Evolutionary conservation across 1,284 basidiomycete species (phyloP), one percentile per base, ranked within the genome.

Genomic region (Marasmius oreades): DNA sequence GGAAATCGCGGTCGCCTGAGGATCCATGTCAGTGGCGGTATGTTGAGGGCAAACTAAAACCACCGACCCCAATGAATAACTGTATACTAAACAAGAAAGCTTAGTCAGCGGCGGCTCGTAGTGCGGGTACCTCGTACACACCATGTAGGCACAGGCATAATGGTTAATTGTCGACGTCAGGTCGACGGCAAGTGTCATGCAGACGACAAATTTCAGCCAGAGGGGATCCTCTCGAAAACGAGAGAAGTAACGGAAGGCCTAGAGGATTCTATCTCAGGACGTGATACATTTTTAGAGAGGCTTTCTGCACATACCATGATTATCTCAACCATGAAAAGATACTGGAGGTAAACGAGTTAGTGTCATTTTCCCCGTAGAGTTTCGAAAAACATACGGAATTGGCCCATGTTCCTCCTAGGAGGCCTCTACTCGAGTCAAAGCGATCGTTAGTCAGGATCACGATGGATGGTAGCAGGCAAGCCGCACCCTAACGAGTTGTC

Each of bases 341-440:
- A 50, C 47, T 50, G 26, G 7, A 20, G 20, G 6, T 3, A 26
- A 33, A 28, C 10, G 12, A 31, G 24, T 46, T n/a, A 50, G 6
- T 14, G 2, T 2, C 10, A 26, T 7, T 26, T 26, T 7, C 26
- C 18, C 11, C 12, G n/a, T 7, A n/a, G 28, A n/a, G 28, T 2
- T n/a, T 20, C 26, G 33, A 33, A 16, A 11, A 11, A n/a, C 47
- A 8, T 31, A 50, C 47, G 2, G 47, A 50, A 33, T 50, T 50
- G 47, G 31, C 47, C 47, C 47, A 50, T 33, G 47, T 50, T 33
- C 47, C 47, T 50, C 26, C 47, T n/a, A 50, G 11, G 18, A 50
- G 47, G 14, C 47, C 47, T 31, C 28, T 31, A 10, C n/a, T 31
- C 28, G 10, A 31, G 28, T 31, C 28, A 31, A 31, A 31, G 10